Evolutionary conservation across 129 eudicot species (phyloP), one percentile per base, ranked within the genome.

Genomic region (Gnaphalium uliginosum): DNA sequence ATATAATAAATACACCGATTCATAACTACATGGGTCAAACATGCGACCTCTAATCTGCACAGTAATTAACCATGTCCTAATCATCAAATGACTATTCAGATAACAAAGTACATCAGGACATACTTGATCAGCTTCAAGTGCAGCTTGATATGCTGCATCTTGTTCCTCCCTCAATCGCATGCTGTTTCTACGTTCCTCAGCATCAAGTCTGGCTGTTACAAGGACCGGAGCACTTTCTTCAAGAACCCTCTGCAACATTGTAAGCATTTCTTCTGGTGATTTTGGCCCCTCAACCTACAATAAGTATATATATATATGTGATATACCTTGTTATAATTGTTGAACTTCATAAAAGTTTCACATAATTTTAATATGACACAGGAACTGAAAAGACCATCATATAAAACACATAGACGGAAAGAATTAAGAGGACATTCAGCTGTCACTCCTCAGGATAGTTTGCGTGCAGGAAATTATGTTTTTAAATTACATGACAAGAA

Each of bases 121-220:
- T 79, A 91, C 99, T 82, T 91, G 99, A 89, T 94, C 99, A 83
- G 99, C 99, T 86, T 95, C 97, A 60, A 95, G 97, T 60, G 99
- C 99, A 30, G 94, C 99, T 76, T 74, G 97, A 83, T 91, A 95
- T 54, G 99, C 99, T 74, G 99, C 97, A 76, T 95, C 99, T 85
- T 95, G 99, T 71, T 95, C 99, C 86, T 95, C 99, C 57, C 83
- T 80, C 86, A 95, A 82, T n/a, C 89, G 86, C 26, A 87, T 74
- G 76, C 82, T 95, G 77, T 72, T 95, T 81, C 94, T 87, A 73
- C 97, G 85, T 76, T 95, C 99, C 84, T 95, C 99, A 46, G 97
- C 99, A 51, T 95, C 99, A 79, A 89, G 80, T 76, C 99, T 84
- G 60, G 99, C 96, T 66, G 97, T 35, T 74, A 89, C 95, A 81